These are phyloP conservation scores for Talaromyces amestolkiae DNA, from an alignment of 2,329 filamentous ascomycete species.

Conservation along the genomic window DNA sequence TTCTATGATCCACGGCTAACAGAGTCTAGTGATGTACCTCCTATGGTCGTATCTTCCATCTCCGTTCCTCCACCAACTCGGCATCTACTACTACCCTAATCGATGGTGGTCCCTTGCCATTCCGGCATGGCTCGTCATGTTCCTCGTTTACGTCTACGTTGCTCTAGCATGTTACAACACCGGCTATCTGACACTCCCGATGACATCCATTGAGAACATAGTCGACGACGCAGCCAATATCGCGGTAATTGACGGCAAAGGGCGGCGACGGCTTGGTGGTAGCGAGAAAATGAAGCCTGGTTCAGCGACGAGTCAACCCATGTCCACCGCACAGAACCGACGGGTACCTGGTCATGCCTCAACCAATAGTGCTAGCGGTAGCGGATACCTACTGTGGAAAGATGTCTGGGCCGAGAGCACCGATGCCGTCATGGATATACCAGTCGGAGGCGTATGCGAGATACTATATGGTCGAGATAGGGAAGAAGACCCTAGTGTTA, in stretches of 20 bases:
- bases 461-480: slow-evolving; percentile 74
- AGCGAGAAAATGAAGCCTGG: slow-evolving; percentile 44
- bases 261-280: slow-evolving; percentile 51
- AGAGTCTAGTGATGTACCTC: slow-evolving; percentile 55
- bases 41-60: slow-evolving; percentile 89
- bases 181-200: slow-evolving; percentile 77
- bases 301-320: slow-evolving; percentile 42
- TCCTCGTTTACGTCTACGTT: slow-evolving; percentile 88
- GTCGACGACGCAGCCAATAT: slow-evolving; percentile 88
- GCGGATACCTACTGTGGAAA: slow-evolving; percentile 64
- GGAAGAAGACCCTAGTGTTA: slow-evolving; percentile 29
- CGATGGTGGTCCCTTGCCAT: slow-evolving; percentile 96
- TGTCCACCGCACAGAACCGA: slow-evolving; percentile 40
- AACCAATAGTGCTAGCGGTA: slow-evolving; percentile 5
- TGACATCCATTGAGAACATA: slow-evolving; percentile 79
- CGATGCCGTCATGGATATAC: slow-evolving; percentile 96
- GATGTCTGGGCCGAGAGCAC: slow-evolving; percentile 87
- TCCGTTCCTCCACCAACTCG: slow-evolving; percentile 85
- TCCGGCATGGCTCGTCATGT: slow-evolving; percentile 84
- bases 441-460: slow-evolving; percentile 90
- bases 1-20: neutral
- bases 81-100: slow-evolving; percentile 95
- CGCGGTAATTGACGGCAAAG: slow-evolving; percentile 73
- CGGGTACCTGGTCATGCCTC: slow-evolving; percentile 17
- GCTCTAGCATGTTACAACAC: slow-evolving; percentile 89